These are phyloP conservation scores for Arthrobotrys sphaeroides DNA, from an alignment of 2,329 filamentous ascomycete species.

Conservation along the genomic window DNA sequence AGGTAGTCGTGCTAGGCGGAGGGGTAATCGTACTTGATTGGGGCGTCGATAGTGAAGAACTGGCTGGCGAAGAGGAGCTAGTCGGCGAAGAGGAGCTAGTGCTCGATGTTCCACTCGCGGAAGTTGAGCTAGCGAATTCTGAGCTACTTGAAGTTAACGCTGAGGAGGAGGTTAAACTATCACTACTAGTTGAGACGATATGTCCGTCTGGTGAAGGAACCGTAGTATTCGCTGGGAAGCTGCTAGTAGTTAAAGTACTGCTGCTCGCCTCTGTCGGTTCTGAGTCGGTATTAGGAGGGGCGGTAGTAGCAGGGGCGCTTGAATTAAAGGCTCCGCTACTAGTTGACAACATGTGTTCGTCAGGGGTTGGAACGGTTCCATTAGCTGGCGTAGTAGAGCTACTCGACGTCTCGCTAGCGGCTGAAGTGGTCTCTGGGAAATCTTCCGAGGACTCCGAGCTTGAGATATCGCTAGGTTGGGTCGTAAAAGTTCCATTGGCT, in stretches of 20 bases:
- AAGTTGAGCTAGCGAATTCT: background rate
- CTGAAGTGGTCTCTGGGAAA: background rate
- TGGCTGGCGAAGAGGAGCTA: background rate
- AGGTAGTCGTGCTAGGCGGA: background rate
- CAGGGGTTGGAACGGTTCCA: slow-evolving; percentile 1
- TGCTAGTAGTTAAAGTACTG: background rate
- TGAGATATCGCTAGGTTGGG: background rate
- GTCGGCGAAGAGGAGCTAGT: background rate
- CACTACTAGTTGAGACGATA: background rate
- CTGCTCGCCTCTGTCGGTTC: background rate
- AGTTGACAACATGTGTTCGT: slow-evolving; percentile 18
- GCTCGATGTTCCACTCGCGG: background rate
- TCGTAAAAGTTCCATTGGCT: background rate
- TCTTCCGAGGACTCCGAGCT: background rate
- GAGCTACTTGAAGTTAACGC: background rate
- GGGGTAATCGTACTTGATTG: no score
- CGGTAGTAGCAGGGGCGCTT: background rate
- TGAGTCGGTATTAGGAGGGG: background rate
- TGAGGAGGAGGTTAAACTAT: background rate
- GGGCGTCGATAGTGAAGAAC: background rate
- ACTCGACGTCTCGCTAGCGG: no score
- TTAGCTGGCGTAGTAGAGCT: background rate
- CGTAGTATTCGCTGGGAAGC: background rate
- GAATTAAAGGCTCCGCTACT: background rate
- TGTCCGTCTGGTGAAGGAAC: background rate